Evolutionary conservation across 2,329 filamentous ascomycete species (phyloP), one percentile per base, ranked within the genome.

Genomic region (Pseudogymnoascus verrucosus): DNA sequence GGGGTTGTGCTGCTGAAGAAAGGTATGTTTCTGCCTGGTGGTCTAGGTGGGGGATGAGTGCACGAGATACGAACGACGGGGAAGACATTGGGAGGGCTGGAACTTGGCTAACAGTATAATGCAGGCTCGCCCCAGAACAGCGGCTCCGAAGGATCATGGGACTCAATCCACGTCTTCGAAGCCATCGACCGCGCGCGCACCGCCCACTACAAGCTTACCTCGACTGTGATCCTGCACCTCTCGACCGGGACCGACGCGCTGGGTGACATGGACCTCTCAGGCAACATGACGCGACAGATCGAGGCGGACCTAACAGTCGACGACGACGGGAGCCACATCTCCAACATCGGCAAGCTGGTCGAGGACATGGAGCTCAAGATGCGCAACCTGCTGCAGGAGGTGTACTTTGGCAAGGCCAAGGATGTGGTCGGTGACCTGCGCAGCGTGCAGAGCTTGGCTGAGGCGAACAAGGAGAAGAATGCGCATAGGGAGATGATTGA

Each of bases 331-430:
- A 91, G 89, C 76, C 95, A 99, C 80, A 95, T 99, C 71, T 90
- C 90, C 71, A 99, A 99, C 77, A 91, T 98, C 65, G 95, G 95
- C 64, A 84, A 88, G 68, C 82, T 99, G 74, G 93, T 99, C 62
- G 95, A 99, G 81, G 95, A 99, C 76, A 98, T 99, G 95, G 95
- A 99, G 80, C 86, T 97, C 75, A 96, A 97, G 83, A 98, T 99
- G 95, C 86, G 95, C 68, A 99, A 99, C 77, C 77, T 98, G 76
- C 80, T 99, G 75, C 93, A 99, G 81, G 95, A 99, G 78, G 95
- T 99, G 60, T 99, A 99, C 79, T 99, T 99, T 78, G 95, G 95
- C 74, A 99, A 99, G 82, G 93, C 95, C 63, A 97, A 96, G 84
- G 95, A 99, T 77, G 92, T 99, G 2, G 93, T 99, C 3, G 95